Conservation (phyloP, 2,329 filamentous ascomycete genomes). For the Fusarium proliferatum region DNA sequence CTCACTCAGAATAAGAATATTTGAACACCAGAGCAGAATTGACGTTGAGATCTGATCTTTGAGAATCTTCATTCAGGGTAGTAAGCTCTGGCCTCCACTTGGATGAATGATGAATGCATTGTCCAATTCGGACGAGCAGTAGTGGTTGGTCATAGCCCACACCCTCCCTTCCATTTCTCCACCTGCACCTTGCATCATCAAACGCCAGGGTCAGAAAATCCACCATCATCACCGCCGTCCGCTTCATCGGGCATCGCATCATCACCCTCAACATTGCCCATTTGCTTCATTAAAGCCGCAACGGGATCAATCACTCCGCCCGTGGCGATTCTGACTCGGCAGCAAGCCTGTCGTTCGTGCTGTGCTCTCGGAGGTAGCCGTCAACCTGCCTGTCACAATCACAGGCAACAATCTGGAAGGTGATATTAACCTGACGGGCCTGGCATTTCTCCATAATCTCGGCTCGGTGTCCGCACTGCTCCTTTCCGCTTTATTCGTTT, state of each 20-base stretch:
- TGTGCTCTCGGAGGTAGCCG: background rate
- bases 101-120: slow-evolving; percentile 9
- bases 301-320: background rate
- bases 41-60: background rate
- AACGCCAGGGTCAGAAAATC: slow-evolving; percentile 11
- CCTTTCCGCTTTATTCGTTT: slow-evolving; percentile 8
- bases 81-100: background rate
- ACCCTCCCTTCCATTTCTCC: slow-evolving; percentile 26
- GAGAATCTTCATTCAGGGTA: slow-evolving; percentile 6
- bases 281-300: background rate
- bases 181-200: slow-evolving; percentile 38
- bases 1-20: background rate
- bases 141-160: slow-evolving; percentile 33
- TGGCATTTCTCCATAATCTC: slow-evolving; percentile 7
- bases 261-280: background rate
- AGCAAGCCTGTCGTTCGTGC: background rate
- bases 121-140: background rate
- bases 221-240: slow-evolving; percentile 26
- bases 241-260: slow-evolving; percentile 3
- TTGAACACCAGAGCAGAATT: background rate
- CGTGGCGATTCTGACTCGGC: background rate
- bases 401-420: background rate
- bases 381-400: slow-evolving; percentile 4
- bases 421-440: background rate
- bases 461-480: background rate